phyloP scores from a whole-genome alignment of 2,329 filamentous ascomycete genomes.

The Aureobasidium sp. region DNA sequence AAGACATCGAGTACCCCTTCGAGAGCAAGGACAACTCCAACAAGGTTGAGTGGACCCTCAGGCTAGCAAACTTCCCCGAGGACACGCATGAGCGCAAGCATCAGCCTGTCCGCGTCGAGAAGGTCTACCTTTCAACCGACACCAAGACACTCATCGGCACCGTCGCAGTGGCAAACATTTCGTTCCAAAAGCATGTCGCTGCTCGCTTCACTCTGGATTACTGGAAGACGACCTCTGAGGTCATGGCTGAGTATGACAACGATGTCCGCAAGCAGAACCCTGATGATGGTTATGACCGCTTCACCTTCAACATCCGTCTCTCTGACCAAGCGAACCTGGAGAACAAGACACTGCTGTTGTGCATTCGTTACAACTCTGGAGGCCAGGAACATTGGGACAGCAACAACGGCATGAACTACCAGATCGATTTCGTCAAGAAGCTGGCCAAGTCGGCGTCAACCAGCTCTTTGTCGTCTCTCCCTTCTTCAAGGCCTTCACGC shows the following conservation, averaged over 20 bases:
- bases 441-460: constrained; percentile 42
- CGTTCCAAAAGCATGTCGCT: constrained; percentile 83
- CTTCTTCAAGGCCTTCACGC: constrained; percentile 26
- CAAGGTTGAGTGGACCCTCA: constrained; percentile 77
- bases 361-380: constrained; percentile 77
- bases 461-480: constrained; percentile 32
- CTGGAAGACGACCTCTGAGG: constrained; percentile 97
- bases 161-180: constrained; percentile 77
- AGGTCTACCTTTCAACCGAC: constrained; percentile 78
- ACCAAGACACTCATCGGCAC: constrained; percentile 80
- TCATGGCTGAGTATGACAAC: constrained; percentile 77
- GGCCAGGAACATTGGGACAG: constrained; percentile 94
- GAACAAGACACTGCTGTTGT: constrained; percentile 86
- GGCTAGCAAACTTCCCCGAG: constrained; percentile 72
- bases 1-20: constrained; percentile 86
- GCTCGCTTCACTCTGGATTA: constrained; percentile 94
- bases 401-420: constrained; percentile 80
- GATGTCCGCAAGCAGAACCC: constrained; percentile 63
- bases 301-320: constrained; percentile 90
- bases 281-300: constrained; percentile 67
- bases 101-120: constrained; percentile 71
- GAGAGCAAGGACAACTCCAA: constrained; percentile 42
- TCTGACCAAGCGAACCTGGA: constrained; percentile 87
- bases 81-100: constrained; percentile 56
- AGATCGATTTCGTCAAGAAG: constrained; percentile 87